Percentiles rank a stretch among this genome's conserved stretches.
Evolutionary conservation across 2,329 filamentous ascomycete species (phyloP).

Genomic region (Phaeosphaeria sp.): DNA sequence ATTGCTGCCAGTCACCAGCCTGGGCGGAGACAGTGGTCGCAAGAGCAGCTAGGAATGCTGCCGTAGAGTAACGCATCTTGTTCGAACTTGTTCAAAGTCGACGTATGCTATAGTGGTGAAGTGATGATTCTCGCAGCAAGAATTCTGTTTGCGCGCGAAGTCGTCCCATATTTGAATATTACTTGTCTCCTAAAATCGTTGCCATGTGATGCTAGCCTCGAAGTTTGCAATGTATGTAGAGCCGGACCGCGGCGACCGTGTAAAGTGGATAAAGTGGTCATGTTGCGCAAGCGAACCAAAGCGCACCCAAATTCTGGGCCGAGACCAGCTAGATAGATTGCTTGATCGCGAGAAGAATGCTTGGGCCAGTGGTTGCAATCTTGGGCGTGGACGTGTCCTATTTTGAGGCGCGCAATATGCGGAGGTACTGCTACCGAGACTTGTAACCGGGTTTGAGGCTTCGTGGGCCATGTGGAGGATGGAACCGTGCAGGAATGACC

Average conservation of each 20-base stretch:
- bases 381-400: not conserved
- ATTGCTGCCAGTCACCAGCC: conserved; percentile 44
- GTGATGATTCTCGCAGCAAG: not conserved
- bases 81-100: not conserved
- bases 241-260: conserved; percentile 40
- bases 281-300: conserved; percentile 10
- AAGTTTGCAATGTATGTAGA: conserved; percentile 23
- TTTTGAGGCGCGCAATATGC: conserved; percentile 1
- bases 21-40: conserved; percentile 31
- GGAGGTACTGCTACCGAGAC: conserved; percentile 1
- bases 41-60: conserved; percentile 29
- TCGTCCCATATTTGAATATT: conserved; percentile 11
- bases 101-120: not conserved
- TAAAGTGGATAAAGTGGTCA: conserved; percentile 26
- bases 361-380: conserved; percentile 5
- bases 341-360: conserved; percentile 15
- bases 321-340: conserved; percentile 10
- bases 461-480: not conserved
- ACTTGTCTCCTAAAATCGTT: conserved; percentile 10
- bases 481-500: not conserved
- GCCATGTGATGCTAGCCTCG: conserved; percentile 28
- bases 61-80: conserved; percentile 30
- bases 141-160: not conserved
- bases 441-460: conserved; percentile 1
- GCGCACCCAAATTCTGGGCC: conserved; percentile 8